Evolutionary conservation across 495 filamentous ascomycete genomes (phyloP).

Genomic region (Parathielavia hyrcaniae): DNA sequence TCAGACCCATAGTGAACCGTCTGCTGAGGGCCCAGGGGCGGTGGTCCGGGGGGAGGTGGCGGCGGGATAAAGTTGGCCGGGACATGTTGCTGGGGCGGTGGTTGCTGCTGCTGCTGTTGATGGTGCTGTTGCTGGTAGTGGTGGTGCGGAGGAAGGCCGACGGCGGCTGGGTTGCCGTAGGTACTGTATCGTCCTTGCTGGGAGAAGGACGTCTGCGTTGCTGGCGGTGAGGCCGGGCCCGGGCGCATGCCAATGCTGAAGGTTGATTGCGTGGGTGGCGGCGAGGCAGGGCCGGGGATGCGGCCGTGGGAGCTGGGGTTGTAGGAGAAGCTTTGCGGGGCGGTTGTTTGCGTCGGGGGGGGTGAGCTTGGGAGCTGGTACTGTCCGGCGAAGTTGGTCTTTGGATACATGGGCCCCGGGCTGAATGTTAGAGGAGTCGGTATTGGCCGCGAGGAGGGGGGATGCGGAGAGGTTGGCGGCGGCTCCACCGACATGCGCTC

Average conservation of each 20-base stretch:
- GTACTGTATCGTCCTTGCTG: constrained; percentile 35
- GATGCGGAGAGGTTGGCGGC: constrained; percentile 40
- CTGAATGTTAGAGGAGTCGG: constrained; percentile 41
- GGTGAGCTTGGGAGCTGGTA: constrained; percentile 49
- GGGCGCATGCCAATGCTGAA: constrained; percentile 41
- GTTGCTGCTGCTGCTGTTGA: constrained; percentile 23
- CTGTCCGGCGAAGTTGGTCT: constrained; percentile 43
- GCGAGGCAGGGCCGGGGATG: constrained; percentile 45
- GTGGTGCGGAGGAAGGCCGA: constrained; percentile 18
- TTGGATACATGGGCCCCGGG: constrained; percentile 41
- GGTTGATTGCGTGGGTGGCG: constrained; percentile 42
- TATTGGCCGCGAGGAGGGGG: constrained; percentile 42
- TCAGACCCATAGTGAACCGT: constrained; percentile 45
- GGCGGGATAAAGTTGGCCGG: constrained; percentile 85
- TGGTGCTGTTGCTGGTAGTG: constrained; percentile 12
- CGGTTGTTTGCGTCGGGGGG: constrained; percentile 42
- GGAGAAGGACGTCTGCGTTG: constrained; percentile 45
- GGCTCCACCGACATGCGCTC: constrained; percentile 83
- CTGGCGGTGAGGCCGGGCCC: constrained; percentile 49
- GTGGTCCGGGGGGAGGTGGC: constrained; percentile 78
- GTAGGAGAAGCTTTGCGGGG: constrained; percentile 34
- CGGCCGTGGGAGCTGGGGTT: constrained; percentile 46
- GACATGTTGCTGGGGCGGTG: constrained; percentile 38
- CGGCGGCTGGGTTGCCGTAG: constrained; percentile 43
- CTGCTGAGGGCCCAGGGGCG: constrained; percentile 65